Conservation (phyloP, 371 early-diverging fungal species). For the Lichtheimia ramosa region DNA sequence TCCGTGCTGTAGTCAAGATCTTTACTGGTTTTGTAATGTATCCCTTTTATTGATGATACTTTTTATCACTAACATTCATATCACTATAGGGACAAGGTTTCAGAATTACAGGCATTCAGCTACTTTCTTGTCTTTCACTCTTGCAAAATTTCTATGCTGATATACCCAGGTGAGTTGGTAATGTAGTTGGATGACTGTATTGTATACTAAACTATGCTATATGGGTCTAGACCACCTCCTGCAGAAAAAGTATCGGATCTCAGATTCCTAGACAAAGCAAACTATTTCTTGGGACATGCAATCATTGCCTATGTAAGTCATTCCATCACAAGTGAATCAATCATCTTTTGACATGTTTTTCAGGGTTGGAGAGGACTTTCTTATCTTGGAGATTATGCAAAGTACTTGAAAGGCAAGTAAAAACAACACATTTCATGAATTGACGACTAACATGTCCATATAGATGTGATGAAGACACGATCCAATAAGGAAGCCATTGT, state of each 20-base stretch:
- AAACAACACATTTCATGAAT: background rate
- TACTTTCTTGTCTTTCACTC: slow-evolving; percentile 67
- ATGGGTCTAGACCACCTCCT: slow-evolving; percentile 34
- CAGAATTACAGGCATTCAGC: slow-evolving; percentile 67
- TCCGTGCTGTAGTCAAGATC: slow-evolving; percentile 51
- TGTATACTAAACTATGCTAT: slow-evolving; percentile 22
- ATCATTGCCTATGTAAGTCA: slow-evolving; percentile 50
- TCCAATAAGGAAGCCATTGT: slow-evolving; percentile 70
- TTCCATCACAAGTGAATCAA: background rate
- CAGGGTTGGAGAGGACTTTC: slow-evolving; percentile 45
- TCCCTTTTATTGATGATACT: background rate
- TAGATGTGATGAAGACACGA: slow-evolving; percentile 68
- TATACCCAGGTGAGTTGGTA: slow-evolving; percentile 40
- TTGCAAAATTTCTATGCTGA: slow-evolving; percentile 63
- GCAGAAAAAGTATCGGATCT: slow-evolving; percentile 39
- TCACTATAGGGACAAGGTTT: slow-evolving; percentile 69
- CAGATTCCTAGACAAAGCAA: slow-evolving; percentile 42
- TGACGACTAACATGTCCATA: background rate
- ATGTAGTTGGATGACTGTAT: slow-evolving; percentile 2
- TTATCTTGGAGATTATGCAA: slow-evolving; percentile 40
- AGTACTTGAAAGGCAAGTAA: slow-evolving; percentile 29
- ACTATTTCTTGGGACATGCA: slow-evolving; percentile 48
- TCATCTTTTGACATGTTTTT: background rate
- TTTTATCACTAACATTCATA: background rate
- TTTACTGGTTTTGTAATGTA: slow-evolving; percentile 44